Percentiles rank a stretch among this genome's conserved stretches.
Evolutionary conservation across 2,329 filamentous ascomycete genomes (phyloP).

Genomic region (Plenodomus tracheiphilus): DNA sequence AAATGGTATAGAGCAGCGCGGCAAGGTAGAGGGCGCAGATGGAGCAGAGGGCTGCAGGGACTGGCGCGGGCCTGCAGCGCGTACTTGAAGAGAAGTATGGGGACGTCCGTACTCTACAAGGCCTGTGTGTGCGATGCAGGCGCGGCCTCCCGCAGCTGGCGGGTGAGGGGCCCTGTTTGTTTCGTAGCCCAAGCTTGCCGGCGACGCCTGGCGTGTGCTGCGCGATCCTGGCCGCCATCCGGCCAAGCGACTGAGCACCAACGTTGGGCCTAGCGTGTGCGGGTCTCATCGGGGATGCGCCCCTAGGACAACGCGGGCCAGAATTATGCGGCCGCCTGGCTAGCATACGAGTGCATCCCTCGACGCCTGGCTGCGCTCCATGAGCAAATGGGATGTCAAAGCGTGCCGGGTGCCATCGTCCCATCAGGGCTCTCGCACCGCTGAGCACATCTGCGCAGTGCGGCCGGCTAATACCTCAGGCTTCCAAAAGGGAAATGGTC

Average conservation of each 20-base stretch:
- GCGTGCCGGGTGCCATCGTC: conserved; percentile 30
- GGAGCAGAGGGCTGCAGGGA: conserved; percentile 35
- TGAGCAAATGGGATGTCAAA: conserved; percentile 40
- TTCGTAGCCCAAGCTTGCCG: conserved; percentile 34
- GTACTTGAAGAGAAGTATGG: conserved; percentile 42
- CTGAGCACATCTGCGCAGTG: conserved; percentile 13
- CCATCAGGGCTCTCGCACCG: conserved; percentile 26
- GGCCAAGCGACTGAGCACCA: conserved; percentile 32
- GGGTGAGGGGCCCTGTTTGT: conserved; percentile 36
- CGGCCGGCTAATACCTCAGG: conserved; percentile 38
- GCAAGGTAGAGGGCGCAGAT: conserved; percentile 25
- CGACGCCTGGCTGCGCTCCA: conserved; percentile 23
- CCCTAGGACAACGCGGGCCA: conserved; percentile 31
- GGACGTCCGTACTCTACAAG: conserved; percentile 34
- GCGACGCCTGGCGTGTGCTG: conserved; percentile 27
- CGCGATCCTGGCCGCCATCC: conserved; percentile 29
- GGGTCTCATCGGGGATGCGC: conserved; percentile 36
- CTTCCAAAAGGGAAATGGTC: conserved; percentile 27
- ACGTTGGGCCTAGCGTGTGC: conserved; percentile 38
- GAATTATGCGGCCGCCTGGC: conserved; percentile 33
- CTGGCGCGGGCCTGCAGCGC: conserved; percentile 35
- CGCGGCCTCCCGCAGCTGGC: conserved; percentile 39
- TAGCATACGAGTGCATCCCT: conserved; percentile 25
- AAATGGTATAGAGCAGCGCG: conserved; percentile 22
- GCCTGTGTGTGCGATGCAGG: conserved; percentile 40